Evolutionary conservation across 1,284 basidiomycete species (phyloP), one percentile per base, ranked within the genome.

Genomic region (Ceratobasidium papillatum): DNA sequence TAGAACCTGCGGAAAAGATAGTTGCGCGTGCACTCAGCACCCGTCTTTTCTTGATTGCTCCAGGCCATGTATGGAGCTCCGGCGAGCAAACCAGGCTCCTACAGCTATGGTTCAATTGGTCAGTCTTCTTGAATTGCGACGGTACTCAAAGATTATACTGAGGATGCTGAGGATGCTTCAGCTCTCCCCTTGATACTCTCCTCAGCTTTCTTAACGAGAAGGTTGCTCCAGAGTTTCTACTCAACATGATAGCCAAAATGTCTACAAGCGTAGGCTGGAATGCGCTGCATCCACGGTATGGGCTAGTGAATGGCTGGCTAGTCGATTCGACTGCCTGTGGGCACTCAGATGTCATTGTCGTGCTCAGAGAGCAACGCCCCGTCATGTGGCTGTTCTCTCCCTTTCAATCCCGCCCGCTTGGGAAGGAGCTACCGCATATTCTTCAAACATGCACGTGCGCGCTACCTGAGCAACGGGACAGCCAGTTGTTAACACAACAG

Each of bases 311-410:
- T n/a, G 27, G 17, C 12, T 72, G 68, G 68, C 27, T 72, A 4
- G 47, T 22, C 30, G 56, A 61, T 32, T 32, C 43, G 3, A 43
- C 61, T 8, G 68, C 56, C 1, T 59, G 54, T 56, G 14, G 4
- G 1, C 68, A 72, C 30, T 27, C 68, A 0, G 56, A 72, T 36
- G n/a, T 72, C 5, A 1, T 72, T 19, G 47, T 49, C 30, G 25
- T 72, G 34, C 25, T 11, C 0, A 11, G 7, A 22, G 2, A 25
- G 12, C 1, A 45, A 12, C 41, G 27, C 4, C 54, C 68, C 25
- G 5, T 49, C 7, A n/a, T 72, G 52, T 72, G 68, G 68, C 12
- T 72, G 11, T 72, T 72, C 25, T 72, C 68, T 3, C 68, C 68
- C 0, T 72, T 72, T 17, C 27, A 36, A 27, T 61, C 38, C 25